phyloP scores from a whole-genome alignment of 1,284 basidiomycete species.

The Ganoderma multipileum region DNA sequence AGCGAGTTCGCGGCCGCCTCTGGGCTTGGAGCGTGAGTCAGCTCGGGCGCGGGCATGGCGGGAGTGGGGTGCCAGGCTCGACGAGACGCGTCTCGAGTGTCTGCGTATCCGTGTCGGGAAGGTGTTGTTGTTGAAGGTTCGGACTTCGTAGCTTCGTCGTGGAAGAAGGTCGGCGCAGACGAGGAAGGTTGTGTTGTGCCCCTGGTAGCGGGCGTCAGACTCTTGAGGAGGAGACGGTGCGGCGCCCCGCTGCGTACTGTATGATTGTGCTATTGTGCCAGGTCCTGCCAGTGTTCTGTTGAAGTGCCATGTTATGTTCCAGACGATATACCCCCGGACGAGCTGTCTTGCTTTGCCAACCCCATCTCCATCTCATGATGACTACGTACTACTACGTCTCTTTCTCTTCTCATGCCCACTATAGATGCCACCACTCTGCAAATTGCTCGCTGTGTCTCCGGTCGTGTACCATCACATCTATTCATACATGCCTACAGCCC shows the following conservation, averaged over 20 bases:
- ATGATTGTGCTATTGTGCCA: not conserved
- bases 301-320: not conserved
- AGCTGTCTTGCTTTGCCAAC: conserved; percentile 1
- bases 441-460: not conserved
- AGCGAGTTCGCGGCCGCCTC: conserved; percentile 66
- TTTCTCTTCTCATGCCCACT: not conserved
- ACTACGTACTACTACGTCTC: not conserved
- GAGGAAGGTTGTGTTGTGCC: not conserved
- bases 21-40: conserved; percentile 28
- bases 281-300: not conserved
- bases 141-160: not conserved
- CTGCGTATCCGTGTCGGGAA: not conserved
- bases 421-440: conserved; percentile 10
- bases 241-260: not conserved
- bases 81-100: conserved; percentile 6
- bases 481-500: conserved; percentile 4
- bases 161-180: not conserved
- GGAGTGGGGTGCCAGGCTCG: not conserved
- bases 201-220: not conserved
- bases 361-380: not conserved
- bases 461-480: conserved; percentile 3
- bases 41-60: conserved; percentile 3
- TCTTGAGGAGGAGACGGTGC: not conserved
- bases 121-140: not conserved
- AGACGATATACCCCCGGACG: conserved; percentile 3